Evolutionary conservation across 1,139 yeast genomes (phyloP).

Genomic region (Saccharomyces hybrid): DNA sequence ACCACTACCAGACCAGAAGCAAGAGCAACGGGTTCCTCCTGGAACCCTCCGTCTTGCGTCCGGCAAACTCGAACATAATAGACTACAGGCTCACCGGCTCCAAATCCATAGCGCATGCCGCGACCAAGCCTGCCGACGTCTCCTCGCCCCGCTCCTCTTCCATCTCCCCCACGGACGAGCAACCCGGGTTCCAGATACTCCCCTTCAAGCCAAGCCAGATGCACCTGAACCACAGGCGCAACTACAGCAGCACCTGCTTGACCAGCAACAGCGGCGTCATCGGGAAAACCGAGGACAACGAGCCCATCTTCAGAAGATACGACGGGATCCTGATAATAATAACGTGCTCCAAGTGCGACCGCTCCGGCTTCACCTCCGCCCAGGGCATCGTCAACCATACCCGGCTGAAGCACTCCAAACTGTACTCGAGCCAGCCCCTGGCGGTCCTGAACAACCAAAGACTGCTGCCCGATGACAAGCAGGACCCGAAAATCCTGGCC

Average conservation of each 20-base stretch:
- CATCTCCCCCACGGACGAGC: not conserved
- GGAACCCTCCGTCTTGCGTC: constrained; percentile 18
- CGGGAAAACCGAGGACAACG: constrained; percentile 31
- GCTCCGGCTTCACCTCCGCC: constrained; percentile 67
- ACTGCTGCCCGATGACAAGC: constrained; percentile 48
- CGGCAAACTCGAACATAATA: constrained; percentile 16
- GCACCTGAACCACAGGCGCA: constrained; percentile 31
- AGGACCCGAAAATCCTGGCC: constrained; percentile 49
- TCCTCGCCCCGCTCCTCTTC: not conserved
- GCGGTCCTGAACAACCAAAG: constrained; percentile 69
- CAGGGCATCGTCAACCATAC: constrained; percentile 77
- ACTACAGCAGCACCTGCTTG: constrained; percentile 33
- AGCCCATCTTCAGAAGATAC: constrained; percentile 59
- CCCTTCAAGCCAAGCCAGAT: constrained; percentile 20
- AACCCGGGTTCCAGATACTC: not conserved
- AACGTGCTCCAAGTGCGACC: constrained; percentile 59
- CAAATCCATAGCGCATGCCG: constrained; percentile 9
- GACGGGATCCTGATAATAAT: constrained; percentile 66
- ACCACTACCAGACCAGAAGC: constrained; percentile 30
- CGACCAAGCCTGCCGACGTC: not conserved
- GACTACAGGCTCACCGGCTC: constrained; percentile 16
- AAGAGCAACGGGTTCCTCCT: constrained; percentile 24
- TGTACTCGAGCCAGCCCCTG: constrained; percentile 64
- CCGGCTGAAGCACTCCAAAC: constrained; percentile 63
- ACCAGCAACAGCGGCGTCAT: constrained; percentile 31